Evolutionary conservation across 306 rosid genomes (phyloP), one percentile per base, ranked within the genome.

Genomic region (Cicer yamashitae): DNA sequence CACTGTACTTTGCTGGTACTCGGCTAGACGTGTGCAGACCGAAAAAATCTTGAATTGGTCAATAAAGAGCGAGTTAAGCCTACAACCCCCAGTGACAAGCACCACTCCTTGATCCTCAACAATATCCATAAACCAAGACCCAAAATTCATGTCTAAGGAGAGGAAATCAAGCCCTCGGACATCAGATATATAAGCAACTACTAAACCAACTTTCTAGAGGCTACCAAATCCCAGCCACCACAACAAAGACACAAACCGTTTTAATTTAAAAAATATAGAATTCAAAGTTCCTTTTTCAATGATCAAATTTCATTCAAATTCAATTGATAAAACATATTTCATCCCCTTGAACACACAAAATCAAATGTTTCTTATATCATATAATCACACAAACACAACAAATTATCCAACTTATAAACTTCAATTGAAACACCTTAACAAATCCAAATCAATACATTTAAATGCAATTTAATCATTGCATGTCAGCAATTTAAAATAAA

Each of bases 351-450:
- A 58, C 64, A 53, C 12, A 34, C 8, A 34, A 30, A 3, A 30
- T 25, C 12, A 60, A 64, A 17, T 12, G 47, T 74, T 18, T 64
- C 73, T 20, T 10, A 39, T 63, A 69, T 20, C 71, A 1, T 46
- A 61, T 1, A 22, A 6, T 8, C 17, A 53, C 52, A 40, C 40
- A 34, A 60, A 41, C 37, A 10, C 5, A 5, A 54, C 0, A 66
- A 53, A 76, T 30, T 56, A 30, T 54, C 18, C 10, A 10, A 43
- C n/a, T 53, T 4, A 41, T 30, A 76, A 18, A 8, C 5, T 20
- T 41, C 34, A 54, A 25, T 14, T 30, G 3, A 47, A 53, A 69
- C 68, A 15, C 50, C 47, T 34, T 7, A 43, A 62, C 20, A 59
- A 3, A 3, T 9, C 58, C 60, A 10, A 20, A 37, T 38, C 18